These are phyloP conservation scores for Scalesia atractyloides DNA, from an alignment of 129 eudicot species.

Conservation along the genomic window DNA sequence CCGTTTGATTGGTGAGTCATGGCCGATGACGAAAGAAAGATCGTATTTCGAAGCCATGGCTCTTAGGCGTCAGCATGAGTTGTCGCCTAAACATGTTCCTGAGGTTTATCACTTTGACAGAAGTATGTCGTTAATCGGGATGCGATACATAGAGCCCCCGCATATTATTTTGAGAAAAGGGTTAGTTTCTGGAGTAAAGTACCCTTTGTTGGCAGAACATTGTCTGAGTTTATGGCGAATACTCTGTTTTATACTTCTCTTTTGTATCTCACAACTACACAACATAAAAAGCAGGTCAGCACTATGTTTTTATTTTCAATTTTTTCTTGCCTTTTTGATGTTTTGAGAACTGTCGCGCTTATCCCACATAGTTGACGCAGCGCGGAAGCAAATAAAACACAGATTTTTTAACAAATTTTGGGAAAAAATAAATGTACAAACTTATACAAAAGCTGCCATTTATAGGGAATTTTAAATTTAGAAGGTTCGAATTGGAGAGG, in stretches of 20 bases:
- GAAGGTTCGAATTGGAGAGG: no score
- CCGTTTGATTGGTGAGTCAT: constrained; percentile 97
- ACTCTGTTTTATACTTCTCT: constrained; percentile 88
- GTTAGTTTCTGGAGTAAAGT: constrained; percentile 78
- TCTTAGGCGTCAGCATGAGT: constrained; percentile 62
- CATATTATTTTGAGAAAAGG: constrained; percentile 93
- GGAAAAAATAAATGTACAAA: no score
- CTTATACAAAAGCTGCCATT: no score
- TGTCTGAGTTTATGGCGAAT: constrained; percentile 84
- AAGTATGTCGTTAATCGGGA: constrained; percentile 80
- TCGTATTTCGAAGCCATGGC: constrained; percentile 86
- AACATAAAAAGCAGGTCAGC: constrained; percentile 78
- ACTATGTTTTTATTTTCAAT: no score
- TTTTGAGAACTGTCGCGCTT: no score
- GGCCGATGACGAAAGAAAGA: constrained; percentile 97
- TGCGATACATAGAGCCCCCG: constrained; percentile 93
- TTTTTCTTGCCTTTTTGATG: no score
- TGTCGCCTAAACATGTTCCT: constrained; percentile 89
- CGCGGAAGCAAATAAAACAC: no score
- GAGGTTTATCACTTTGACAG: constrained; percentile 94
- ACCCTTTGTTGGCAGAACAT: constrained; percentile 83
- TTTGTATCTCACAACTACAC: constrained; percentile 77
- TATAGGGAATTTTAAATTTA: no score
- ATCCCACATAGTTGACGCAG: no score
- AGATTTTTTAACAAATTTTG: no score